Evolutionary conservation across 2,329 filamentous ascomycete species (phyloP).

Genomic region (Cladophialophora carrionii): DNA sequence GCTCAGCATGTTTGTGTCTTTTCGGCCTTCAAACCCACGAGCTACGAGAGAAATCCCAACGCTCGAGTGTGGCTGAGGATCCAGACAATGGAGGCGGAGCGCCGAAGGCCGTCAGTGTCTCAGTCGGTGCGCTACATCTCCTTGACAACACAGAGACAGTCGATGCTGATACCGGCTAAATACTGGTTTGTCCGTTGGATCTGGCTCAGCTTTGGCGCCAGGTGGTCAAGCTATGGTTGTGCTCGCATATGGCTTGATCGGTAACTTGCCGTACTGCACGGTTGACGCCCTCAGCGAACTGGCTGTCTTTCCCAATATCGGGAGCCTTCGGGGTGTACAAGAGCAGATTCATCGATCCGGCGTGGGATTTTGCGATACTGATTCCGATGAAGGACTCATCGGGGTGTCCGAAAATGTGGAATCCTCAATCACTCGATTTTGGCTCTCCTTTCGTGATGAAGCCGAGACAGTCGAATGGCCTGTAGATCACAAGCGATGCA

Average conservation of each 20-base stretch:
- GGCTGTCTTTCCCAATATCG: constrained; percentile 83
- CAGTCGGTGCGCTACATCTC: constrained; percentile 27
- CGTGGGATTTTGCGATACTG: constrained; percentile 36
- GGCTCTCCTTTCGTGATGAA: not conserved
- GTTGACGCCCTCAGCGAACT: constrained; percentile 90
- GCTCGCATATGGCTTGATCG: constrained; percentile 76
- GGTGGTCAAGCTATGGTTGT: constrained; percentile 78
- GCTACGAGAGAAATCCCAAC: constrained; percentile 39
- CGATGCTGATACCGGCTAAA: constrained; percentile 31
- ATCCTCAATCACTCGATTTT: not conserved
- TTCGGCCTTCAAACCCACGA: constrained; percentile 39
- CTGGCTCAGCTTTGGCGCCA: constrained; percentile 67
- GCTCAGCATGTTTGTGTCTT: constrained; percentile 25
- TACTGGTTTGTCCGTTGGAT: constrained; percentile 58
- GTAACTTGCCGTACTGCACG: constrained; percentile 85
- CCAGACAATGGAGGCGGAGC: constrained; percentile 39
- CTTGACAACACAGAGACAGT: not conserved
- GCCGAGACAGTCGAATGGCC: not conserved
- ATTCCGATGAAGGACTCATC: not conserved
- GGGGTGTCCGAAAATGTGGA: not conserved
- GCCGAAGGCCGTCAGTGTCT: constrained; percentile 31
- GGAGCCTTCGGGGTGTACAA: constrained; percentile 91
- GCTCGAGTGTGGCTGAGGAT: constrained; percentile 19
- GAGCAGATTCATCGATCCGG: constrained; percentile 89
- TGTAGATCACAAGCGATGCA: not conserved